phyloP scores from a whole-genome alignment of 2,329 filamentous ascomycete species.

The Didymella glomerata region DNA sequence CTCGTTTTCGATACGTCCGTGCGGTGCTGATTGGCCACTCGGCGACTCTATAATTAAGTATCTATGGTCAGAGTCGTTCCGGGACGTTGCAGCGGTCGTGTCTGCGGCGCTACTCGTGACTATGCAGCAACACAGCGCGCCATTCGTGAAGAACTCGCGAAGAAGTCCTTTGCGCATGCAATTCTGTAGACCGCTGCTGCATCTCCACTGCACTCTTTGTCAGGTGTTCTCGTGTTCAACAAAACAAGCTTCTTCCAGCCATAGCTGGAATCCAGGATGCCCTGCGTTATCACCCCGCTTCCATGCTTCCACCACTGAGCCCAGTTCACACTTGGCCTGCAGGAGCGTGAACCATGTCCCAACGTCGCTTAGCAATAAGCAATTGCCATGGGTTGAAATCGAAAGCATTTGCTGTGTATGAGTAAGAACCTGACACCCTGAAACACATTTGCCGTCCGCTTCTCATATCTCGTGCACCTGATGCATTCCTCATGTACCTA shows the following conservation, averaged over 20 bases:
- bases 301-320: slow-evolving; percentile 5
- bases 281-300: slow-evolving; percentile 17
- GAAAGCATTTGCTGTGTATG: background rate
- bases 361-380: slow-evolving; percentile 5
- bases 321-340: background rate
- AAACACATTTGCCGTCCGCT: slow-evolving; percentile 6
- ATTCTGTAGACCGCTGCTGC: background rate
- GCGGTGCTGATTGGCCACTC: slow-evolving; percentile 11
- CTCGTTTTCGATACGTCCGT: slow-evolving; percentile 16
- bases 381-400: background rate
- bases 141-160: background rate
- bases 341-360: slow-evolving; percentile 9
- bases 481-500: no score
- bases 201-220: slow-evolving; percentile 2
- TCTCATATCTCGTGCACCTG: no score
- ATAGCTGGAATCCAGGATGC: slow-evolving; percentile 9
- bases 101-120: slow-evolving; percentile 12
- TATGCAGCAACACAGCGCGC: slow-evolving; percentile 1
- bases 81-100: slow-evolving; percentile 14
- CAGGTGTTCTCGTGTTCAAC: slow-evolving; percentile 11
- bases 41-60: slow-evolving; percentile 20
- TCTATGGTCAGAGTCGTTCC: slow-evolving; percentile 11
- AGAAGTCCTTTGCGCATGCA: background rate
- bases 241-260: slow-evolving; percentile 13
- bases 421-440: slow-evolving; percentile 3